These are phyloP conservation scores for Suillus subluteus DNA, from an alignment of 768 basidiomycete species.

Conservation along the genomic window DNA sequence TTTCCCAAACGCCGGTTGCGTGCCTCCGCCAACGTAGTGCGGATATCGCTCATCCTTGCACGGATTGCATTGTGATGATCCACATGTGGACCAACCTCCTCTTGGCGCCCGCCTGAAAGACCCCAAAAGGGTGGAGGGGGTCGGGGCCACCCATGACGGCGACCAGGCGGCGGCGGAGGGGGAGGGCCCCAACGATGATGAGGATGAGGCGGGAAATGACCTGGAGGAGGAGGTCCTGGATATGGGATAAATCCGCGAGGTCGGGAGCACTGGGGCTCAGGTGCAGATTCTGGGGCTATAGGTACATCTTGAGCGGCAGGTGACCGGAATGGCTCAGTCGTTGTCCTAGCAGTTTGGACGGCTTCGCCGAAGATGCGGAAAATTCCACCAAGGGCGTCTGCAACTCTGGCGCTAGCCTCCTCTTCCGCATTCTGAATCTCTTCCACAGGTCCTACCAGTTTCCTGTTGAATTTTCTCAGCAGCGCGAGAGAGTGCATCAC, in stretches of 20 bases:
- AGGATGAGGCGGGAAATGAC: constrained; percentile 24
- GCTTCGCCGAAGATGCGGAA: constrained; percentile 55
- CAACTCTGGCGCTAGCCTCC: constrained; percentile 65
- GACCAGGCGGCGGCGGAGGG: not conserved
- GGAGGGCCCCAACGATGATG: constrained; percentile 23
- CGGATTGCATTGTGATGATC: not conserved
- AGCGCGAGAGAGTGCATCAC: constrained; percentile 59
- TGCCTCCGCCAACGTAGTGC: constrained; percentile 6
- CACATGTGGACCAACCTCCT: not conserved
- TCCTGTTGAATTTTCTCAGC: constrained; percentile 53
- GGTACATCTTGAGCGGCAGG: constrained; percentile 4
- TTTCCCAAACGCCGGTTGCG: constrained; percentile 8
- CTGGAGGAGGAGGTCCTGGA: constrained; percentile 19
- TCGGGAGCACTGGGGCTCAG: constrained; percentile 6
- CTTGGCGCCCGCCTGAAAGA: not conserved
- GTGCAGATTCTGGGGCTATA: not conserved
- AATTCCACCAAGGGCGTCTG: constrained; percentile 63
- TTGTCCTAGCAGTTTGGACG: constrained; percentile 22
- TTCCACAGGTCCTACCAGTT: constrained; percentile 42
- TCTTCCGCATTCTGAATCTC: constrained; percentile 59
- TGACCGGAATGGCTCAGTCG: constrained; percentile 8
- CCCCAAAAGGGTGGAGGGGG: constrained; percentile 5
- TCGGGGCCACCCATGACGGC: constrained; percentile 6
- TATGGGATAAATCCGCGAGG: constrained; percentile 15
- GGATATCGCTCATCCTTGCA: not conserved